These are phyloP conservation scores for Bipolaris cookei DNA, from an alignment of 2,329 filamentous ascomycete genomes.

Conservation along the genomic window DNA sequence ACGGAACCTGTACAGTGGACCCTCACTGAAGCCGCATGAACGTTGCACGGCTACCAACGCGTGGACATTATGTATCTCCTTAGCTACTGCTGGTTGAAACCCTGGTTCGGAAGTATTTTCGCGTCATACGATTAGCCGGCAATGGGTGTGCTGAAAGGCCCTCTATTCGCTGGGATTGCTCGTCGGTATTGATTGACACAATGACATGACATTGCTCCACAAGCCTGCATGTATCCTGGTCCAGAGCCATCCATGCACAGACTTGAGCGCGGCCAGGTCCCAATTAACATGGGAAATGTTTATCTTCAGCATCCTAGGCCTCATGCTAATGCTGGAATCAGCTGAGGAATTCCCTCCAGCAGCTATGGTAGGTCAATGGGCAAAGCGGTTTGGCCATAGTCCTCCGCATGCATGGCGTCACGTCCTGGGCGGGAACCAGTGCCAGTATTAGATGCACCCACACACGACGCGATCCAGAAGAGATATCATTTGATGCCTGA, in stretches of 20 bases:
- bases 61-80: no score
- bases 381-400: background rate
- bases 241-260: background rate
- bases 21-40: background rate
- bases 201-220: background rate
- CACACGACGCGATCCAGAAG: background rate
- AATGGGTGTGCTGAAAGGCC: background rate
- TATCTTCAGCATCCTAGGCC: background rate
- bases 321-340: slow-evolving; percentile 11
- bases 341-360: background rate
- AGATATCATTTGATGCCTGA: background rate
- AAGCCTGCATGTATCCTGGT: slow-evolving; percentile 5
- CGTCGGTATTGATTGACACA: background rate
- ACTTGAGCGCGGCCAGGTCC: background rate
- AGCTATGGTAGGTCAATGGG: background rate
- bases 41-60: background rate
- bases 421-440: background rate
- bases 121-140: background rate
- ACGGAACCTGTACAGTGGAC: background rate
- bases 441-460: background rate
- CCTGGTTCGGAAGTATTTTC: background rate
- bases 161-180: background rate
- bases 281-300: slow-evolving; percentile 2
- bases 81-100: background rate
- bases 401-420: background rate